A percentile compares a stretch with the other conserved stretches of the same genome.
phyloP scores from a whole-genome alignment of 2,329 filamentous ascomycete genomes.

The Grosmannia huntii region DNA sequence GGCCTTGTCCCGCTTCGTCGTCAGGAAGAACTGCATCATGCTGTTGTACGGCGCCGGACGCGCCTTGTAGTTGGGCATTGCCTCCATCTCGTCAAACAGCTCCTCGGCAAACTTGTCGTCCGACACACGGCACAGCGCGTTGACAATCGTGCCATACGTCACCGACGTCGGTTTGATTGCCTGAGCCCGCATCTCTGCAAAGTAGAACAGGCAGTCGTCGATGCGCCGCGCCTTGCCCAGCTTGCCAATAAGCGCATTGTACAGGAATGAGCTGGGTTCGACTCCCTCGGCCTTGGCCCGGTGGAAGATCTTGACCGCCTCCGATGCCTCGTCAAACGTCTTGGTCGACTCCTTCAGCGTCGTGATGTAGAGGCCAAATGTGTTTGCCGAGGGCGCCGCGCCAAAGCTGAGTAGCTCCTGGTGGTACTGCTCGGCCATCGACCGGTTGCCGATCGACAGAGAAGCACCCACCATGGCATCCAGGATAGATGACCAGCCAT shows the following conservation, averaged over 20 bases:
- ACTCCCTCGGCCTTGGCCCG: constrained; percentile 88
- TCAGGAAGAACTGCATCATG: constrained; percentile 99
- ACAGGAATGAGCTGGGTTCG: constrained; percentile 90
- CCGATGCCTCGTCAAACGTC: constrained; percentile 94
- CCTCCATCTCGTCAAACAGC: constrained; percentile 98
- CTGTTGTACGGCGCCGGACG: constrained; percentile 96
- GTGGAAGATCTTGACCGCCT: constrained; percentile 95
- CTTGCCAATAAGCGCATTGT: constrained; percentile 97
- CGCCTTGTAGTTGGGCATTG: constrained; percentile 97
- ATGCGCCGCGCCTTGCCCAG: constrained; percentile 95
- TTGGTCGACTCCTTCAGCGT: constrained; percentile 94
- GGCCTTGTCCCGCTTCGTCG: constrained; percentile 86
- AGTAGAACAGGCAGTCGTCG: constrained; percentile 96
- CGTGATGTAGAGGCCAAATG: constrained; percentile 97
- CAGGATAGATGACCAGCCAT: constrained; percentile 92
- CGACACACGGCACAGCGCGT: constrained; percentile 90
- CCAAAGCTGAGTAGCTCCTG: constrained; percentile 86
- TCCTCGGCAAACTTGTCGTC: constrained; percentile 97
- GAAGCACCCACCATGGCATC: constrained; percentile 95
- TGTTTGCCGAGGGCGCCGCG: constrained; percentile 87
- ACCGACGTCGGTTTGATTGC: constrained; percentile 93
- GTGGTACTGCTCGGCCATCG: constrained; percentile 74
- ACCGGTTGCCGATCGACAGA: constrained; percentile 68
- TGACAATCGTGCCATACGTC: constrained; percentile 96
- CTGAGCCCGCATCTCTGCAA: constrained; percentile 88